Evolutionary conservation across 352 stramenopile genomes (phyloP).

Genomic region (Phytophthora meadii): DNA sequence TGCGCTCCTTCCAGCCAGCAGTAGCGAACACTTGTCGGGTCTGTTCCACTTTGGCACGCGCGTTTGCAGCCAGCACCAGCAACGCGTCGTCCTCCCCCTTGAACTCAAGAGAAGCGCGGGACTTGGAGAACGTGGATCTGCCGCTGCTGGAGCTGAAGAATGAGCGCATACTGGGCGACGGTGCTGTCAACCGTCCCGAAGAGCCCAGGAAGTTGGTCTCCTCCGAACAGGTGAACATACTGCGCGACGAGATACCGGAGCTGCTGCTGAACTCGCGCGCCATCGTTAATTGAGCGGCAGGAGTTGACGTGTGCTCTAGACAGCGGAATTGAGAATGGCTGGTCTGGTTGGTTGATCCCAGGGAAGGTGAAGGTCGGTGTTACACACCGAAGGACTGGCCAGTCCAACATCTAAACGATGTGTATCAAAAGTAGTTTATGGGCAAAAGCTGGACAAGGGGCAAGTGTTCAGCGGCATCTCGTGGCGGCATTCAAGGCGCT

Average conservation of each 20-base stretch:
- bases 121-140: constrained; percentile 17
- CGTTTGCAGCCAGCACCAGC: constrained; percentile 21
- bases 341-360: constrained; percentile 22
- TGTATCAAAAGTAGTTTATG: constrained; percentile 20
- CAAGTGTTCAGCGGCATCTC: constrained; percentile 20
- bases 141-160: constrained; percentile 38
- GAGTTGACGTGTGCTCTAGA: constrained; percentile 8
- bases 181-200: constrained; percentile 4
- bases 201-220: constrained; percentile 23
- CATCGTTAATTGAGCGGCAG: constrained; percentile 3
- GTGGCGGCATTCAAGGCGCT: constrained; percentile 3
- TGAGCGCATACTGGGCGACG: constrained; percentile 31
- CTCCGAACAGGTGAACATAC: constrained; percentile 36
- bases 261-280: constrained; percentile 20
- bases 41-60: constrained; percentile 28
- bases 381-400: constrained; percentile 21
- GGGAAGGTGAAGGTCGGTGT: constrained; percentile 11
- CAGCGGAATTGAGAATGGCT: constrained; percentile 31
- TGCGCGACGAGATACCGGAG: constrained; percentile 32
- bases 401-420: constrained; percentile 3
- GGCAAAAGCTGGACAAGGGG: constrained; percentile 7
- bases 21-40: constrained; percentile 11
- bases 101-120: constrained; percentile 12
- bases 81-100: constrained; percentile 38
- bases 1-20: constrained; percentile 40